Conservation (phyloP, 2,329 filamentous ascomycete genomes). For the Colletotrichum sp. region DNA sequence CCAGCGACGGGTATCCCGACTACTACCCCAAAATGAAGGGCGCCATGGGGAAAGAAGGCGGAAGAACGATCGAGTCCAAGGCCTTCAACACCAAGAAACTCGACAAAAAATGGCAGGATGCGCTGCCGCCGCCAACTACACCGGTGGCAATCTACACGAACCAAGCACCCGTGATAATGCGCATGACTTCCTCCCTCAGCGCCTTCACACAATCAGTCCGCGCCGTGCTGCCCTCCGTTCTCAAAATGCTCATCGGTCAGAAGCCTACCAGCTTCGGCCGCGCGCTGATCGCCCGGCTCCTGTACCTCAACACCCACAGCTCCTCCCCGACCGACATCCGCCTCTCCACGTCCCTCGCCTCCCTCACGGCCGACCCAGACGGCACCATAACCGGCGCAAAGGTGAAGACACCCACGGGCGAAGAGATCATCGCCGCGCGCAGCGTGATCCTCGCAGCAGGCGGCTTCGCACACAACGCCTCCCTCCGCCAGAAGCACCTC, state of each 20-base stretch:
- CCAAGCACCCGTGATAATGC: not conserved
- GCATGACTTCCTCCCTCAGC: not conserved
- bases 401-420: constrained; percentile 21
- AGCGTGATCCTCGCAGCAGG: constrained; percentile 39
- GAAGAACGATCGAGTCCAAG: constrained; percentile 31
- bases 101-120: constrained; percentile 26
- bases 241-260: constrained; percentile 17
- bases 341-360: constrained; percentile 1
- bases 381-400: constrained; percentile 27
- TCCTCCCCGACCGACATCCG: constrained; percentile 15
- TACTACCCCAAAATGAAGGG: constrained; percentile 33
- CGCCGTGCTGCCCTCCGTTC: not conserved
- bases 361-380: constrained; percentile 7
- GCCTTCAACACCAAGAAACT: constrained; percentile 31
- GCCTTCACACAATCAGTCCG: not conserved
- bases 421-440: constrained; percentile 26
- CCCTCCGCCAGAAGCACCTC: constrained; percentile 31
- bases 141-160: constrained; percentile 21
- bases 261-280: constrained; percentile 27
- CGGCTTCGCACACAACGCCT: constrained; percentile 36
- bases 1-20: constrained; percentile 32
- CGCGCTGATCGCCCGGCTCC: constrained; percentile 26
- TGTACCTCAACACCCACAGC: constrained; percentile 23
- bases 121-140: constrained; percentile 17
- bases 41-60: constrained; percentile 18